Evolutionary conservation across 1,284 basidiomycete species (phyloP), one percentile per base, ranked within the genome.

Genomic region (Takashimella koratensis): DNA sequence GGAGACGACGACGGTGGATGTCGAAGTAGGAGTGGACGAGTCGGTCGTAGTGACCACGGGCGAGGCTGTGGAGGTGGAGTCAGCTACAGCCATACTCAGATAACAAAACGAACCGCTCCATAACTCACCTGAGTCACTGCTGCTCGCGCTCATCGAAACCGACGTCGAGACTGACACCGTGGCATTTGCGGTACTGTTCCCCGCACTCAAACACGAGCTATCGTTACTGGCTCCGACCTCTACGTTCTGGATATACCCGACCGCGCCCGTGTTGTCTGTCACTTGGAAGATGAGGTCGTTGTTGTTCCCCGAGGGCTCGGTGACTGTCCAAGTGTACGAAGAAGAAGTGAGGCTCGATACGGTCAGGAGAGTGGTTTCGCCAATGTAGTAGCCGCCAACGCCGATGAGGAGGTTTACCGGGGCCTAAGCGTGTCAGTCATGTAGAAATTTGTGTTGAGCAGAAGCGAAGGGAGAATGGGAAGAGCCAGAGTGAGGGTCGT

Each of bases 231-330:
- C 36, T 2, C 26, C 57, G 6, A 74, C 65, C 23, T 65, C 47
- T n/a, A 74, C 44, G 49, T 69, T 71, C 57, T 76, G 73, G n/a
- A 67, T 51, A 55, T 76, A 74, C 21, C 67, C 70, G 19, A 64
- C 64, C 11, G 57, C 51, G 41, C 67, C 68, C 2, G 45, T 54
- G 3, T 65, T 54, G 52, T 74, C 74, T 13, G 63, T 70, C 6
- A 76, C 57, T 53, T 68, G 61, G 62, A 76, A 76, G 55, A 70
- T 67, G 52, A 76, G 53, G 16, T 36, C 30, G 11, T 47, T 20
- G 45, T 59, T 58, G 4, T 58, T 58, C 12, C 65, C 68, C 1
- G 60, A 45, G 5, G 66, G 30, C 45, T 66, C 56, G 43, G 56
- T 61, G 52, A 76, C 71, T 8, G 51, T 60, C 71, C 71, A 74